Conservation (phyloP, 176 grass and related monocot genomes). For the Zizania latifolia region DNA sequence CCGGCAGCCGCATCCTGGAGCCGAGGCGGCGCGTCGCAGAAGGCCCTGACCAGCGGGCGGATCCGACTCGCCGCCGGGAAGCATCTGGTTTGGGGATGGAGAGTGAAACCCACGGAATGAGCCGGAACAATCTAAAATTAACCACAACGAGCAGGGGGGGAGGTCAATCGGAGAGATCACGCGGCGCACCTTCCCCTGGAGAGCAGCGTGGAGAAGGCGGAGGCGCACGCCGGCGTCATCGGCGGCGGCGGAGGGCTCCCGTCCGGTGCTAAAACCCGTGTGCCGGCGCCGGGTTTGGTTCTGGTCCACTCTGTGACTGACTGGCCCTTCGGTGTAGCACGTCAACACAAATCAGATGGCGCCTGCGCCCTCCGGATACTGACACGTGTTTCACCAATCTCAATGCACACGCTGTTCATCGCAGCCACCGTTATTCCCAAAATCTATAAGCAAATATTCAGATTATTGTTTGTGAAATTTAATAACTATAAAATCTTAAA, state of each 20-base stretch:
- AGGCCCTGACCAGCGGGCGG: constrained; percentile 10
- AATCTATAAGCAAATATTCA: too few species aligned
- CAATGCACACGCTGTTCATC: too few species aligned
- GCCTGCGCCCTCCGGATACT: too few species aligned
- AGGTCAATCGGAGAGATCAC: not conserved
- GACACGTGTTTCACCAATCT: too few species aligned
- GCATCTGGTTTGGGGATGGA: constrained; percentile 18
- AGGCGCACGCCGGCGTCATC: constrained; percentile 22
- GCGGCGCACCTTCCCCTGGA: constrained; percentile 25
- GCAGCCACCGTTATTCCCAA: too few species aligned
- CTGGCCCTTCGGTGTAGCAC: not conserved
- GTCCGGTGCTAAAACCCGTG: not conserved
- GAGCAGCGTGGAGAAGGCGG: constrained; percentile 19
- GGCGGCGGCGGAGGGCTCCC: not conserved
- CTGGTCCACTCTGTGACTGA: too few species aligned
- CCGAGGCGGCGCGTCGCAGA: not conserved
- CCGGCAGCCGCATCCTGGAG: not conserved
- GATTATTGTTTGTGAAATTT: too few species aligned
- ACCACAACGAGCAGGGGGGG: not conserved
- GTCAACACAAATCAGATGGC: not conserved
- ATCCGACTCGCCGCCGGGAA: constrained; percentile 20
- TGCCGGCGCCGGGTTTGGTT: not conserved
- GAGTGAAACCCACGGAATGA: not conserved
- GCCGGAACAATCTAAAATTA: not conserved
- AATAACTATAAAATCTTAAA: too few species aligned